phyloP scores from a whole-genome alignment of 2,329 filamentous ascomycete genomes.

The Zymoseptoria crescenta region DNA sequence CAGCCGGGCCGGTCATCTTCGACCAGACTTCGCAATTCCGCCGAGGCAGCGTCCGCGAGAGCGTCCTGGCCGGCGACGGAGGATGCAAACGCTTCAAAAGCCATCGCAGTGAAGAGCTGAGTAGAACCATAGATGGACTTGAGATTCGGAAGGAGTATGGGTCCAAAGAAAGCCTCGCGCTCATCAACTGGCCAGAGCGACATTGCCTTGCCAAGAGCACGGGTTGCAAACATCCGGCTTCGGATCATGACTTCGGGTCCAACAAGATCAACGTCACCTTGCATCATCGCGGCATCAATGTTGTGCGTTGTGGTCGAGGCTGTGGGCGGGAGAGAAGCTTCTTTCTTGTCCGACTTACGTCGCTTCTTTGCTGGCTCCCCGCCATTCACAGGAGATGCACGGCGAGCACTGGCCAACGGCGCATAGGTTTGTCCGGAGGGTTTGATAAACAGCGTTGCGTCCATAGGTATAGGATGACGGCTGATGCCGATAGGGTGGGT shows the following conservation, averaged over 20 bases:
- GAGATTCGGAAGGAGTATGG: slow-evolving; percentile 58
- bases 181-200: slow-evolving; percentile 59
- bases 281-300: slow-evolving; percentile 95
- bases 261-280: slow-evolving; percentile 90
- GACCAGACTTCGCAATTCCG: slow-evolving; percentile 63
- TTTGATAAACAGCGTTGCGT: slow-evolving; percentile 78
- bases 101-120: slow-evolving; percentile 72
- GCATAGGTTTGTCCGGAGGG: slow-evolving; percentile 83
- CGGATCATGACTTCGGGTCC: slow-evolving; percentile 81
- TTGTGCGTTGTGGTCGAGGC: slow-evolving; percentile 65
- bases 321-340: slow-evolving; percentile 52
- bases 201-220: slow-evolving; percentile 79
- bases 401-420: slow-evolving; percentile 34
- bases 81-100: slow-evolving; percentile 82
- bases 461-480: slow-evolving; percentile 86
- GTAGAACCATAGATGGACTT: slow-evolving; percentile 72
- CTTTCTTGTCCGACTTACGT: slow-evolving; percentile 72
- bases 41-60: slow-evolving; percentile 53
- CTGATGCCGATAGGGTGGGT: slow-evolving; percentile 89
- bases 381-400: slow-evolving; percentile 40
- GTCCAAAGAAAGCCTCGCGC: slow-evolving; percentile 56
- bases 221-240: slow-evolving; percentile 79
- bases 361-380: slow-evolving; percentile 67
- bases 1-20: slow-evolving; percentile 72
- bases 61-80: slow-evolving; percentile 36